Evolutionary conservation across 768 basidiomycete species (phyloP).

Genomic region (Harrya chromipes): DNA sequence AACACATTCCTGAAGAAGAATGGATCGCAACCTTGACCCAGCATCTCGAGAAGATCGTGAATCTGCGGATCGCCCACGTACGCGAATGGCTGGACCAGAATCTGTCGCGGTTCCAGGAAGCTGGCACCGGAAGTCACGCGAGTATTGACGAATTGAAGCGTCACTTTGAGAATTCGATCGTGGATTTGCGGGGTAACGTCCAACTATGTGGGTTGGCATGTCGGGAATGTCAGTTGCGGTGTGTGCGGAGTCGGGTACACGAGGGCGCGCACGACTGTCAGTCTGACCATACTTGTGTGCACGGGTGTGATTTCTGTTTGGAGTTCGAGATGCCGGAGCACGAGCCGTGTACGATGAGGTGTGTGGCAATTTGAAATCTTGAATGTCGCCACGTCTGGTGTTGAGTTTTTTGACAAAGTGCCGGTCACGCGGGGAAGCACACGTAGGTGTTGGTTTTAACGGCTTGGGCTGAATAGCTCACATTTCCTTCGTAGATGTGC

Average conservation of each 20-base stretch:
- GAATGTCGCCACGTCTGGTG: neutral
- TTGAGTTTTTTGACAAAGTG: slow-evolving; percentile 33
- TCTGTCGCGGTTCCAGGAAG: slow-evolving; percentile 42
- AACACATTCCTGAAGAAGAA: slow-evolving; percentile 20
- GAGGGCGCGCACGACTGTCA: slow-evolving; percentile 46
- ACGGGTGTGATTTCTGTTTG: slow-evolving; percentile 40
- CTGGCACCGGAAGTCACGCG: slow-evolving; percentile 28
- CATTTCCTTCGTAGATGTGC: slow-evolving; percentile 41
- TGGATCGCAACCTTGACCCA: slow-evolving; percentile 40
- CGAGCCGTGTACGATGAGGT: slow-evolving; percentile 47
- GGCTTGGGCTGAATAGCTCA: neutral
- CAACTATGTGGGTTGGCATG: slow-evolving; percentile 53
- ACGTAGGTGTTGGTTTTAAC: slow-evolving; percentile 36
- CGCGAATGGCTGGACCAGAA: slow-evolving; percentile 51
- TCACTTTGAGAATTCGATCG: slow-evolving; percentile 38
- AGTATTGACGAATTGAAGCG: slow-evolving; percentile 45
- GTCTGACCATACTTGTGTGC: slow-evolving; percentile 46
- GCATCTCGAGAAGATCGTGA: slow-evolving; percentile 39
- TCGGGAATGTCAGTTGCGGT: slow-evolving; percentile 44
- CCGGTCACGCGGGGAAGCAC: slow-evolving; percentile 55
- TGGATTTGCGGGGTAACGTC: slow-evolving; percentile 45
- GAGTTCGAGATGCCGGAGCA: slow-evolving; percentile 28
- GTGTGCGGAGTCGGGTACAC: slow-evolving; percentile 46
- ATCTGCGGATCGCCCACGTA: slow-evolving; percentile 46
- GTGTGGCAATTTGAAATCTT: slow-evolving; percentile 17